These are phyloP conservation scores for Ambispora gerdemannii DNA, from an alignment of 192 early-diverging fungal species.

Conservation along the genomic window DNA sequence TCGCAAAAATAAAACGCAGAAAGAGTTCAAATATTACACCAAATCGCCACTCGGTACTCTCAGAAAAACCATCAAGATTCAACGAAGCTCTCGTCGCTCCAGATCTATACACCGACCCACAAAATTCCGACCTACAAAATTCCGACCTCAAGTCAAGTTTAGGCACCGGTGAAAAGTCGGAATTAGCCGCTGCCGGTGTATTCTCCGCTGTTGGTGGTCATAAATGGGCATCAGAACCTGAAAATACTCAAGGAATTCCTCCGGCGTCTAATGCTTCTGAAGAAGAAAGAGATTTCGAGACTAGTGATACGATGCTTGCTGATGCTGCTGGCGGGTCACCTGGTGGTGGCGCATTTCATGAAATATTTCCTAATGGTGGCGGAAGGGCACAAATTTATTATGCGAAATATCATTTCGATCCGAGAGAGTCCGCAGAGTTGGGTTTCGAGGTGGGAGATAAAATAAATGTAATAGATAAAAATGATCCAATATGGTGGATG, in stretches of 20 bases:
- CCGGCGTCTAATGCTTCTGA: background rate
- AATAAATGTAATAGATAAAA: conserved; percentile 72
- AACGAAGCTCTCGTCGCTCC: background rate
- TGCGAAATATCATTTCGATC: conserved; percentile 70
- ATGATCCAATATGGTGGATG: conserved; percentile 84
- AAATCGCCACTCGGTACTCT: background rate
- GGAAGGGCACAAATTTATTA: conserved; percentile 45
- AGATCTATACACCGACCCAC: background rate
- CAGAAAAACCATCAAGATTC: background rate
- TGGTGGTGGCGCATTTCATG: conserved; percentile 3
- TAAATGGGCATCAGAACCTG: background rate
- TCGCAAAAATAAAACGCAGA: conserved; percentile 34
- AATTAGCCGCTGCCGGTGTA: background rate
- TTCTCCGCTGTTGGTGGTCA: background rate
- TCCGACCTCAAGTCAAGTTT: background rate
- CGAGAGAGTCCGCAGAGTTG: conserved; percentile 72
- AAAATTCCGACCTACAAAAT: background rate
- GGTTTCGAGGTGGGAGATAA: conserved; percentile 65
- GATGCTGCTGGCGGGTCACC: background rate
- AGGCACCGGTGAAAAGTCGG: background rate
- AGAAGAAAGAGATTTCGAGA: background rate
- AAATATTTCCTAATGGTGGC: conserved; percentile 3
- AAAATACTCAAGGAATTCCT: background rate
- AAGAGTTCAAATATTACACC: background rate
- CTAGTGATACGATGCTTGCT: background rate